Conservation (phyloP, 2,329 filamentous ascomycete genomes). For the Diaporthe vaccinii region DNA sequence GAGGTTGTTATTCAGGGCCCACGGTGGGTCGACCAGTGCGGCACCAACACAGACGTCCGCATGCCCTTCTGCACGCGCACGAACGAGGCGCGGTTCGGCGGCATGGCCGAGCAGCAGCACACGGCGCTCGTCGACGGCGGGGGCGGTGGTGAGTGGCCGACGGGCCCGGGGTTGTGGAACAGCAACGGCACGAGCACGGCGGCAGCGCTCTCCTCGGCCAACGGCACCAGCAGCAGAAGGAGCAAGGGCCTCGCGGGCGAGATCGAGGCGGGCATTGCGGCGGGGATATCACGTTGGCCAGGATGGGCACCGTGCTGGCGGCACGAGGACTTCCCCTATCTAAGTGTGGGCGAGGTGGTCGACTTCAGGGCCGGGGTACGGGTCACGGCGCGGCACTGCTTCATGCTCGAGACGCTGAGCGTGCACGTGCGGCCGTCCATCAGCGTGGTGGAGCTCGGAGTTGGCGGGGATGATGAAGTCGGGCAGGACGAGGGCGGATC, state of each 20-base stretch:
- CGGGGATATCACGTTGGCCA: constrained; percentile 45
- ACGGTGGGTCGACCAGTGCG: constrained; percentile 62
- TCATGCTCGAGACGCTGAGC: constrained; percentile 57
- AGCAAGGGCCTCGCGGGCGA: constrained; percentile 12
- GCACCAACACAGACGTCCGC: constrained; percentile 56
- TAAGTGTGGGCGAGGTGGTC: constrained; percentile 61
- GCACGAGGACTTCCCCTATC: constrained; percentile 66
- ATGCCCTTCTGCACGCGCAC: constrained; percentile 61
- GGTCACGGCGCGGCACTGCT: constrained; percentile 44
- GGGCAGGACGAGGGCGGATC: constrained; percentile 42
- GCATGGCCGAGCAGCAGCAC: neutral
- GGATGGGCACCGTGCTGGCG: constrained; percentile 64
- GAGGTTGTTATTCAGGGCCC: constrained; percentile 58
- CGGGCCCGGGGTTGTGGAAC: constrained; percentile 35
- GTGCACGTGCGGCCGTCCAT: constrained; percentile 58
- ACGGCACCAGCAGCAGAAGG: neutral
- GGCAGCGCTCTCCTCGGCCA: too few species aligned
- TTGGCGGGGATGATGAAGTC: neutral
- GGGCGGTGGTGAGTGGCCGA: constrained; percentile 46
- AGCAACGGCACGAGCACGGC: constrained; percentile 24
- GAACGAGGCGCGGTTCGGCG: constrained; percentile 32
- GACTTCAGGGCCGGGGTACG: constrained; percentile 57
- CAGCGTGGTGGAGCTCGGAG: constrained; percentile 47
- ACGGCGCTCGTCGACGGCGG: constrained; percentile 46
- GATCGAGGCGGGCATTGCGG: constrained; percentile 11